Conservation (phyloP, 306 rosid genomes). For the Coriaria nepalensis region DNA sequence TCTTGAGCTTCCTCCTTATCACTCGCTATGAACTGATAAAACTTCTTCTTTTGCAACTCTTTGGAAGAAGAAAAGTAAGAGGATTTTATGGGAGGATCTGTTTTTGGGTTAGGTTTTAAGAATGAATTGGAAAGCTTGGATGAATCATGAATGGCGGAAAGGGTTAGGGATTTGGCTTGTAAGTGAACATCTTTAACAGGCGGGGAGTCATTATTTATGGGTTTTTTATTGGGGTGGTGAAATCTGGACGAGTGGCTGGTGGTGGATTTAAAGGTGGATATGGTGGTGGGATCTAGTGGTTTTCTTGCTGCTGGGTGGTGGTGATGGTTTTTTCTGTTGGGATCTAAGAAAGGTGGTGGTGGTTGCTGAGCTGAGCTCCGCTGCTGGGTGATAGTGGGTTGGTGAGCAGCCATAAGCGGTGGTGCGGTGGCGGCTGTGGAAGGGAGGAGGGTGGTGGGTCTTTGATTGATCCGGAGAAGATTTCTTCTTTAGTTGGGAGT, state of each 20-base stretch:
- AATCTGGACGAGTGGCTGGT: no score
- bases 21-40: constrained; percentile 20
- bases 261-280: background rate
- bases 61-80: background rate
- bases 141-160: constrained; percentile 37
- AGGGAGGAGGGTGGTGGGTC: no score
- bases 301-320: no score
- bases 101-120: constrained; percentile 12
- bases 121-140: constrained; percentile 27
- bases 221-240: constrained; percentile 9
- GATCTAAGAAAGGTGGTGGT: no score
- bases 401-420: no score
- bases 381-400: no score
- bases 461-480: no score
- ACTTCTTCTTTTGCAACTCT: constrained; percentile 32
- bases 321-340: no score
- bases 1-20: constrained; percentile 18
- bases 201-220: constrained; percentile 14
- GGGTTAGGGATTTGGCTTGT: constrained; percentile 35
- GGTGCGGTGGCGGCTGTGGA: no score
- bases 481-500: no score
- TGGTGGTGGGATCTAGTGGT: no score
- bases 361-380: no score
- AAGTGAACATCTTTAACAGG: constrained; percentile 17
- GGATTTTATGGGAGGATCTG: constrained; percentile 2